phyloP scores from a whole-genome alignment of 352 stramenopile species.

The Phytophthora citrophthora region DNA sequence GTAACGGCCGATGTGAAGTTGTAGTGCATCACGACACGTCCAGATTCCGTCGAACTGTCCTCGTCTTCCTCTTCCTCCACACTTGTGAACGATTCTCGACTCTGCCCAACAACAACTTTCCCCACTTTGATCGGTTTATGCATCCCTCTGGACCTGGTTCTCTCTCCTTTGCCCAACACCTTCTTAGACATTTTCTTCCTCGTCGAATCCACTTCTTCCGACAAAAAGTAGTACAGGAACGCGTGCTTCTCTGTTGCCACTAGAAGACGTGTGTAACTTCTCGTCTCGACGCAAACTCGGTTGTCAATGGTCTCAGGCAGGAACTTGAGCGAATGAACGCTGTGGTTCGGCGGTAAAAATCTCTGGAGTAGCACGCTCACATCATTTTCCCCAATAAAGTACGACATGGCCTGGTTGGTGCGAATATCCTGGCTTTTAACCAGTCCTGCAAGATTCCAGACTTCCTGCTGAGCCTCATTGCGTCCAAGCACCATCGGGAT shows the following conservation, averaged over 20 bases:
- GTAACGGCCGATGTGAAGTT: constrained; percentile 68
- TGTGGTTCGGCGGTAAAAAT: constrained; percentile 79
- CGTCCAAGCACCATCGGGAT: constrained; percentile 66
- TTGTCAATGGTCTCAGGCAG: constrained; percentile 87
- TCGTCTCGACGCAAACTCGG: constrained; percentile 69
- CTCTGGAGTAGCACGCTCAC: constrained; percentile 76
- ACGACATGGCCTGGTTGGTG: constrained; percentile 83
- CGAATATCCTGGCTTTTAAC: constrained; percentile 80
- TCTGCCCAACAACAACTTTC: constrained; percentile 32
- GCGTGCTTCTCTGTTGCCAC: constrained; percentile 67
- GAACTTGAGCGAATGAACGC: constrained; percentile 72
- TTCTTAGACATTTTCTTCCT: constrained; percentile 85
- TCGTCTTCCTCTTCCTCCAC: constrained; percentile 29
- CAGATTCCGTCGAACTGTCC: constrained; percentile 45
- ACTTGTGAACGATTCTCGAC: constrained; percentile 47
- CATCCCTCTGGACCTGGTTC: constrained; percentile 49
- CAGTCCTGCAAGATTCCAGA: constrained; percentile 73
- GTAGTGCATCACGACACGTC: constrained; percentile 88
- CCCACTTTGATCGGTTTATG: constrained; percentile 51
- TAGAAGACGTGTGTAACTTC: constrained; percentile 80
- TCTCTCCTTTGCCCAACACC: constrained; percentile 60
- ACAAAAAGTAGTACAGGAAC: constrained; percentile 88
- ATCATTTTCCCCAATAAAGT: constrained; percentile 66
- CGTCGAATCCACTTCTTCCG: constrained; percentile 68
- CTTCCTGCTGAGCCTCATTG: constrained; percentile 80